Conservation (phyloP, 2,329 filamentous ascomycete genomes). For the Sclerotiophoma versabilis region DNA sequence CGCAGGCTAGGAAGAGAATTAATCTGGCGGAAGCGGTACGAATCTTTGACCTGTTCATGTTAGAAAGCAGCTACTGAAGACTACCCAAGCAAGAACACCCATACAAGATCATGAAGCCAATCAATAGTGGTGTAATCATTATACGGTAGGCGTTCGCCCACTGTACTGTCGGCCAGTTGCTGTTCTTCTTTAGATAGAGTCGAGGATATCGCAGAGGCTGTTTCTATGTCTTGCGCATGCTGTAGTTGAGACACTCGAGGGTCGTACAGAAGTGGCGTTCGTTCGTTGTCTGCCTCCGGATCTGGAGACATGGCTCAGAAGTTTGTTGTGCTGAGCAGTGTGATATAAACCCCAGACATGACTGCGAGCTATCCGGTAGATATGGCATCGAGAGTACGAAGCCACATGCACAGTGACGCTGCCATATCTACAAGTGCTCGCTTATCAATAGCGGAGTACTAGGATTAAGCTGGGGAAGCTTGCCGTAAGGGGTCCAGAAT, state of each 20-base stretch:
- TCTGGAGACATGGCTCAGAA: constrained; percentile 32
- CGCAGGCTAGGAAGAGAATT: constrained; percentile 54
- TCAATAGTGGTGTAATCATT: constrained; percentile 69
- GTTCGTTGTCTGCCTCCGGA: constrained; percentile 40
- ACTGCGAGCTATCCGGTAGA: neutral
- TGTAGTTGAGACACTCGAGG: constrained; percentile 45
- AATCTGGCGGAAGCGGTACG: constrained; percentile 60
- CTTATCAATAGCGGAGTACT: constrained; percentile 10
- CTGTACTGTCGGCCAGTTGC: constrained; percentile 53
- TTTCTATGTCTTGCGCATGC: constrained; percentile 50
- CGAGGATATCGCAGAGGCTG: constrained; percentile 55
- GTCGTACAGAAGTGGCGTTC: constrained; percentile 43
- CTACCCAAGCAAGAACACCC: neutral
- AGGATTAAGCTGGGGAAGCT: constrained; percentile 14
- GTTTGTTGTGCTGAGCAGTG: neutral
- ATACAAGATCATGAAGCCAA: constrained; percentile 66
- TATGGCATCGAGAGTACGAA: neutral
- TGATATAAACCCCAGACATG: neutral
- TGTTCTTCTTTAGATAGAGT: constrained; percentile 59
- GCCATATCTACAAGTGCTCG: neutral
- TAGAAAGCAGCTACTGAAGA: neutral
- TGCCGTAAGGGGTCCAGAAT: constrained; percentile 12
- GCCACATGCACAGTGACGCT: constrained; percentile 12
- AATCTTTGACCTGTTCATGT: constrained; percentile 60
- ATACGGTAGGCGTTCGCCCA: constrained; percentile 65